Percentiles rank a stretch among this genome's conserved stretches.
Conservation (phyloP, 2,329 filamentous ascomycete species). For the Claviceps pazoutovae region DNA sequence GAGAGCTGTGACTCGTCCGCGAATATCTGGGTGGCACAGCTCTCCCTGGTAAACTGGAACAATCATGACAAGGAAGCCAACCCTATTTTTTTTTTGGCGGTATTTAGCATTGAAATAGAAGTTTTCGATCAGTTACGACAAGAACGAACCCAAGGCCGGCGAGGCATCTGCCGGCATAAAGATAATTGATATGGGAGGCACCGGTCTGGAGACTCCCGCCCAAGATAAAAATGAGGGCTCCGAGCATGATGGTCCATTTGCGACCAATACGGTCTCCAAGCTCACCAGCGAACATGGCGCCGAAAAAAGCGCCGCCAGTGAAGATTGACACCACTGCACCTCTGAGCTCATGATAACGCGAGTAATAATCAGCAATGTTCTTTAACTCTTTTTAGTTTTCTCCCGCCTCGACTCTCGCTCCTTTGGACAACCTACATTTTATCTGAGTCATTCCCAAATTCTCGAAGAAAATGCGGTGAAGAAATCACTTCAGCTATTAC, state of each 20-base stretch:
- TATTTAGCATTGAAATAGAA: not conserved
- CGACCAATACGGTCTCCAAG: not conserved
- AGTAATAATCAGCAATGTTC: not conserved
- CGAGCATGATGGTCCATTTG: not conserved
- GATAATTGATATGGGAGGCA: not conserved
- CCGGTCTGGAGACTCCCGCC: constrained; percentile 1
- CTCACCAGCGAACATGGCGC: not conserved
- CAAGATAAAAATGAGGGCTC: not conserved
- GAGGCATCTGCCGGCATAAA: not conserved
- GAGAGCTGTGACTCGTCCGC: not conserved
- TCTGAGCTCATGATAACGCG: not conserved
- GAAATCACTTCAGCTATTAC: not conserved
- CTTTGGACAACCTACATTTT: not conserved
- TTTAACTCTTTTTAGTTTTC: not conserved
- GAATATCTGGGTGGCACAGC: not conserved
- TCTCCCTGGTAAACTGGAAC: not conserved
- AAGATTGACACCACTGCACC: not conserved
- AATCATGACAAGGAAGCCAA: not conserved
- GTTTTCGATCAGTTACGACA: not conserved
- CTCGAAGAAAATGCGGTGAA: not conserved
- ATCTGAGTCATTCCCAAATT: not conserved
- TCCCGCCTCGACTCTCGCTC: not conserved
- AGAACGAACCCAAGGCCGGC: not conserved
- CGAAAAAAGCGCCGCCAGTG: not conserved
- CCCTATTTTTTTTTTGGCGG: not conserved